Base-by-base conservation (phyloP, 2,329 filamentous ascomycete genomes). In the Diplodia sapinea region DNA sequence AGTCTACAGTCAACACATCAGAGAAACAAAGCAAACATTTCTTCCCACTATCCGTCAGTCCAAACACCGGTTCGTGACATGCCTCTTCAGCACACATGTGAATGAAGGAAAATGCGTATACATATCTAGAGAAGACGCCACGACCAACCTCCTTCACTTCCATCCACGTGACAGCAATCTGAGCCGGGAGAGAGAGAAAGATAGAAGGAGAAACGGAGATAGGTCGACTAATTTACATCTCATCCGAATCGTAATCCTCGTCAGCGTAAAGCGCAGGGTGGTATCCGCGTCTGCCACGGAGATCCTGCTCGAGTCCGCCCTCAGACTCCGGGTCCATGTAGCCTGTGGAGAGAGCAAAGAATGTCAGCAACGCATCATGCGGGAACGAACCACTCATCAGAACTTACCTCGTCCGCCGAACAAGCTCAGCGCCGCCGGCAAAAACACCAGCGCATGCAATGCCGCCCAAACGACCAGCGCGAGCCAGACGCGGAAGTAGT, bases 401-500 rank as follows among this genome's bases (percentile, higher is more conserved):
- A 56, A 65, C 54, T 75, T 78, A 87, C 86, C 94, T 72, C 90
- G 87, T 1, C 95, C 95, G 20, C 95, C 95, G 62, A 91, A 85
- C 61, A 97, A 83, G 75, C 92, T 96, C 71, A 99, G 83, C 1
- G 91, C 90, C 0, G 98, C 95, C 0, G 95, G 95, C 73, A 99
- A 82, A 78, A 98, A 96, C 8, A 99, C 86, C 57, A 99, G 83
- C 0, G 95, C 93, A 78, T 99, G 95, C 11, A 89, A 85, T 8
- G 92, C 92, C 2, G 94, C 96, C 78, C 97, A 94, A 11, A 96
- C 78, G 12, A 99, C 94, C 66, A 99, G 86, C 7, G 94, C 91
- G 20, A 97, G 83, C 95, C 95, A 99, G 52, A 99, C 91, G 52
- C 95, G 87, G 85, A 99, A 99, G 80, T 99, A 99, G 81, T 99